phyloP scores from a whole-genome alignment of 805 yeast genomes.

The Teunomyces stri region DNA sequence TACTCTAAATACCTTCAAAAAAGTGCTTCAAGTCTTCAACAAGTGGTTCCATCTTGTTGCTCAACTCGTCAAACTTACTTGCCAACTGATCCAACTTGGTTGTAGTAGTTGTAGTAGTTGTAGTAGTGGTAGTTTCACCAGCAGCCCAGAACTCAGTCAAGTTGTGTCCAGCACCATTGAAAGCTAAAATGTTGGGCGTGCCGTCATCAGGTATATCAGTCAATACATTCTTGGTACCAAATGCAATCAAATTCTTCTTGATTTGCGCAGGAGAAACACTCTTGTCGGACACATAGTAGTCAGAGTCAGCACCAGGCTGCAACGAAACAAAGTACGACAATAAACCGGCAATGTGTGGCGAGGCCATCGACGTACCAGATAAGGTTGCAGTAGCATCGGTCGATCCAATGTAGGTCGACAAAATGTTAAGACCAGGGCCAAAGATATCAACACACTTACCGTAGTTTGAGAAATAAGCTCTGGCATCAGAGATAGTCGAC shows the following conservation, averaged over 20 bases:
- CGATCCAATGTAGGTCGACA: constrained; percentile 56
- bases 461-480: constrained; percentile 53
- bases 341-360: constrained; percentile 58
- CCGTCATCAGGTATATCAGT: constrained; percentile 43
- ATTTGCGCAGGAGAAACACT: constrained; percentile 51
- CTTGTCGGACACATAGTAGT: constrained; percentile 39
- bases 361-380: constrained; percentile 65
- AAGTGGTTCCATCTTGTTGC: constrained; percentile 16
- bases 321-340: constrained; percentile 55
- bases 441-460: constrained; percentile 53
- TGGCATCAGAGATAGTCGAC: constrained; percentile 41
- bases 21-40: constrained; percentile 24
- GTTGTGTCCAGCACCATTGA: constrained; percentile 59
- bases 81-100: constrained; percentile 8
- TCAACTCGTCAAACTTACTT: constrained; percentile 19
- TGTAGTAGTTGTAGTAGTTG: background rate
- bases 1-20: constrained; percentile 9
- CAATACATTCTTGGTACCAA: constrained; percentile 49
- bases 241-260: constrained; percentile 51
- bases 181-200: constrained; percentile 58
- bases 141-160: constrained; percentile 49
- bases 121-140: constrained; percentile 5
- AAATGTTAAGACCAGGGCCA: constrained; percentile 56
- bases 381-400: constrained; percentile 48
- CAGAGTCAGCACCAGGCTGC: constrained; percentile 52